These are phyloP conservation scores for Ricinus communis DNA, from an alignment of 345 rosid genomes.

Conservation along the genomic window DNA sequence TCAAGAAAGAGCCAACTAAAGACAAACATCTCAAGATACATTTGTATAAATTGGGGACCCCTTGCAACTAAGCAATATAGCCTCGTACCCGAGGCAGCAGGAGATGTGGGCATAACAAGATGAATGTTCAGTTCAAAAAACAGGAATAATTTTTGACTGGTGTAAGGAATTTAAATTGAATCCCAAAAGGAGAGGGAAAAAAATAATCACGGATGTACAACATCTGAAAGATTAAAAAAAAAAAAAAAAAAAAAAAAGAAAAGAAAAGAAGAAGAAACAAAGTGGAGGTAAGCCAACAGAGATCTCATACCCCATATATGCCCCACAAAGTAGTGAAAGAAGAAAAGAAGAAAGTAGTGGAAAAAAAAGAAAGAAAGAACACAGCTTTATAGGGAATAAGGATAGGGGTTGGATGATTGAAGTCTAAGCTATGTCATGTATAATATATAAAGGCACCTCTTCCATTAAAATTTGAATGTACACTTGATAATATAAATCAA, in stretches of 20 bases:
- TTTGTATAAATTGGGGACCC: conserved; percentile 29
- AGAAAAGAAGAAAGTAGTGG: conserved; percentile 20
- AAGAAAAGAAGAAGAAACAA: conserved; percentile 20
- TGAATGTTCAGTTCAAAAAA: conserved; percentile 29
- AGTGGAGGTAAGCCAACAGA: conserved; percentile 32
- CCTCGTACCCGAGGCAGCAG: conserved; percentile 21
- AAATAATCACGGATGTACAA: conserved; percentile 15
- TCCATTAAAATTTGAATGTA: conserved; percentile 16
- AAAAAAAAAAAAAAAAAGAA: conserved; percentile 27
- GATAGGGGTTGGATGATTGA: conserved; percentile 52
- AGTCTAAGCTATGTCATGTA: conserved; percentile 17
- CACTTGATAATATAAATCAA: conserved; percentile 9
- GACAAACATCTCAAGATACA: conserved; percentile 31
- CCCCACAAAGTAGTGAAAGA: conserved; percentile 40
- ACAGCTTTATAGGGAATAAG: conserved; percentile 62
- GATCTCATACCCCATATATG: conserved; percentile 20
- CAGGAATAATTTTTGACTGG: conserved; percentile 38
- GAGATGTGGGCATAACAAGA: conserved; percentile 13
- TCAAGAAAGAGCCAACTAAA: conserved; percentile 29
- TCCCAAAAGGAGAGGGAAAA: background rate
- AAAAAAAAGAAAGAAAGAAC: conserved; percentile 2
- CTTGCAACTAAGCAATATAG: conserved; percentile 1
- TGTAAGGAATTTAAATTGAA: conserved; percentile 16
- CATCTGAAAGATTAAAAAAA: conserved; percentile 18
- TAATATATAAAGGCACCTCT: background rate